Percentiles rank a stretch among this genome's conserved stretches.
phyloP scores from a whole-genome alignment of 2,329 filamentous ascomycete species.

The Aspergillus amoenus region DNA sequence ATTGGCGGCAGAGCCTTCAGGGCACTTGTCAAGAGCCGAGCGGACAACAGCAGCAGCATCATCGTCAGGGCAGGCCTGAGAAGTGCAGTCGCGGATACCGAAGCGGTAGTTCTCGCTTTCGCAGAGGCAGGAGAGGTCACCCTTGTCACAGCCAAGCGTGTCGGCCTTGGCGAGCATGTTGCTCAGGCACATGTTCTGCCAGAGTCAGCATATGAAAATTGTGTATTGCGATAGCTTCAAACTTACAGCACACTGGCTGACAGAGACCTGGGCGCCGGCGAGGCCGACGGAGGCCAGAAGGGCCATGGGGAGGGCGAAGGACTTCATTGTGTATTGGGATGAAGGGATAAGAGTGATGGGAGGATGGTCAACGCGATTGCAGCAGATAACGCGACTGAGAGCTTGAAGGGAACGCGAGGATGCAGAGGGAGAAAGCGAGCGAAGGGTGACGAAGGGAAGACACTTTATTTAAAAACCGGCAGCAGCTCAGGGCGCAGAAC shows the following conservation, averaged over 20 bases:
- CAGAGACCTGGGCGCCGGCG: conserved; percentile 25
- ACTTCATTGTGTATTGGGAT: conserved; percentile 31
- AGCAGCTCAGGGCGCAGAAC: background rate
- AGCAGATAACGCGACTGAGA: background rate
- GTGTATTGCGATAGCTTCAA: too few species aligned
- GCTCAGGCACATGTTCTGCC: conserved; percentile 45
- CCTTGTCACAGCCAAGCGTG: conserved; percentile 39
- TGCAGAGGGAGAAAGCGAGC: conserved; percentile 10
- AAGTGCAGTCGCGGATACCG: conserved; percentile 49
- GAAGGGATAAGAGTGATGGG: background rate
- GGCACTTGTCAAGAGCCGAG: conserved; percentile 38
- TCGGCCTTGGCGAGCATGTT: conserved; percentile 44
- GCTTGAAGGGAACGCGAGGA: background rate
- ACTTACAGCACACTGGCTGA: conserved; percentile 34
- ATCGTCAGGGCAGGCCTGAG: conserved; percentile 43
- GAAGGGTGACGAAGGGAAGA: background rate
- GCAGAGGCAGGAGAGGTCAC: conserved; percentile 44
- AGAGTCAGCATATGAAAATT: conserved; percentile 13
- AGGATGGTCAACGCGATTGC: background rate
- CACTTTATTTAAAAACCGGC: conserved; percentile 4
- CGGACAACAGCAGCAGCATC: conserved; percentile 33
- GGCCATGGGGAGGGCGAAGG: conserved; percentile 30
- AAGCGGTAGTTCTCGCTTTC: conserved; percentile 40
- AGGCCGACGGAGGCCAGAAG: conserved; percentile 29
- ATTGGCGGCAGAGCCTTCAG: background rate